Evolutionary conservation across 2,329 filamentous ascomycete genomes (phyloP).

Genomic region (Xylariaceae sp.): DNA sequence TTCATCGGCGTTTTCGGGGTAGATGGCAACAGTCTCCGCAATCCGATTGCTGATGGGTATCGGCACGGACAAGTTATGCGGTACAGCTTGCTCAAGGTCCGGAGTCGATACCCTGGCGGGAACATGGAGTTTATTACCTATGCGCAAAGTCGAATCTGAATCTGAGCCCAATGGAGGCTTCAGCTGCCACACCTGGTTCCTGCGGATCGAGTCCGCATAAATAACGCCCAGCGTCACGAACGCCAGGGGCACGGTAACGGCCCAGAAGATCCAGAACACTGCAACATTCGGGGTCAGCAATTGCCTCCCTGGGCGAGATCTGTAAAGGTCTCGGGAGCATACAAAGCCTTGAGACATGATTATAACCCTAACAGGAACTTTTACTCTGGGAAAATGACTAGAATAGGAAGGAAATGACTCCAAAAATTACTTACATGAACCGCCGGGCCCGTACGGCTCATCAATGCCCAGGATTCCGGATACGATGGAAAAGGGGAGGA

Average conservation of each 20-base stretch:
- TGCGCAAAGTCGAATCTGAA: too few relatives aligned
- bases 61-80: too few relatives aligned
- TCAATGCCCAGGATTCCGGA: constrained; percentile 56
- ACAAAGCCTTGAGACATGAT: too few relatives aligned
- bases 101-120: neutral
- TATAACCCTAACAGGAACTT: too few relatives aligned
- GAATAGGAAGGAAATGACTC: too few relatives aligned
- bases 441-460: constrained; percentile 52
- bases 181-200: constrained; percentile 49
- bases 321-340: too few relatives aligned
- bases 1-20: neutral
- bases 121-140: too few relatives aligned
- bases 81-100: constrained; percentile 30
- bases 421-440: too few relatives aligned
- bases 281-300: too few relatives aligned
- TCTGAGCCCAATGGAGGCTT: neutral
- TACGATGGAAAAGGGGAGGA: constrained; percentile 57
- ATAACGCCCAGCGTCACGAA: constrained; percentile 51
- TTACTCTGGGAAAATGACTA: too few relatives aligned
- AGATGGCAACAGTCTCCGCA: constrained; percentile 22
- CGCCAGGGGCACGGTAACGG: constrained; percentile 48
- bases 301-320: too few relatives aligned
- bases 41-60: constrained; percentile 23
- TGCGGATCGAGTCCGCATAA: constrained; percentile 56
- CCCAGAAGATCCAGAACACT: constrained; percentile 59